Conservation (phyloP, 306 rosid genomes). For the Datisca glomerata region DNA sequence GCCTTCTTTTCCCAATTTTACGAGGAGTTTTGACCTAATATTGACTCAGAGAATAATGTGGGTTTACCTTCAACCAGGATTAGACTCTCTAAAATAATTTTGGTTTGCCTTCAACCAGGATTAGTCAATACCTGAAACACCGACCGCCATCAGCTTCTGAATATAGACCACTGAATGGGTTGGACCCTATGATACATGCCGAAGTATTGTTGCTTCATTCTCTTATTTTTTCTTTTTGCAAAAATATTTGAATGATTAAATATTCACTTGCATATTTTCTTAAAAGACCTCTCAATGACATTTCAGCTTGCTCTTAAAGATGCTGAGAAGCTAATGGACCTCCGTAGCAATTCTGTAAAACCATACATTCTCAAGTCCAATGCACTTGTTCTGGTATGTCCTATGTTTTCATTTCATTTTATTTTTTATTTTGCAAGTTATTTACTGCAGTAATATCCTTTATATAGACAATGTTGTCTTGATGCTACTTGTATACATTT, state of each 20-base stretch:
- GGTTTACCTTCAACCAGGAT: too few relatives aligned
- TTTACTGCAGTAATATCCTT: too few relatives aligned
- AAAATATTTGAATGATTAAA: conserved; percentile 6
- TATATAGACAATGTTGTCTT: too few relatives aligned
- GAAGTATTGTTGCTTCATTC: conserved; percentile 41
- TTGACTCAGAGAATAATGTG: too few relatives aligned
- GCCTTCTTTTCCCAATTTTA: too few relatives aligned
- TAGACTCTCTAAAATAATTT: too few relatives aligned
- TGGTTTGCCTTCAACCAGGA: conserved; percentile 64
- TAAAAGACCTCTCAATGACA: conserved; percentile 2
- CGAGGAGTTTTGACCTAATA: too few relatives aligned
- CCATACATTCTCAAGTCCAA: conserved; percentile 64
- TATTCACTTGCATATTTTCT: conserved; percentile 11
- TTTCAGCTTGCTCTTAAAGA: conserved; percentile 93
- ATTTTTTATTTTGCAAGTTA: too few relatives aligned
- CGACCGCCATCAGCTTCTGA: conserved; percentile 78
- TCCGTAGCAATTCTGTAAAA: conserved; percentile 41
- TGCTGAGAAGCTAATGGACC: conserved; percentile 61
- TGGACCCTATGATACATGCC: conserved; percentile 93
- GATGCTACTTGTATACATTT: too few relatives aligned
- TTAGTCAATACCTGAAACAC: conserved; percentile 47
- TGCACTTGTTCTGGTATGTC: conserved; percentile 67
- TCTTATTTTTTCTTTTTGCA: conserved; percentile 13
- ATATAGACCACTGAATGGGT: conserved; percentile 66
- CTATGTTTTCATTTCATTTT: too few relatives aligned